These are phyloP conservation scores for Fusarium euwallaceae DNA, from an alignment of 2,329 filamentous ascomycete species.

Conservation along the genomic window DNA sequence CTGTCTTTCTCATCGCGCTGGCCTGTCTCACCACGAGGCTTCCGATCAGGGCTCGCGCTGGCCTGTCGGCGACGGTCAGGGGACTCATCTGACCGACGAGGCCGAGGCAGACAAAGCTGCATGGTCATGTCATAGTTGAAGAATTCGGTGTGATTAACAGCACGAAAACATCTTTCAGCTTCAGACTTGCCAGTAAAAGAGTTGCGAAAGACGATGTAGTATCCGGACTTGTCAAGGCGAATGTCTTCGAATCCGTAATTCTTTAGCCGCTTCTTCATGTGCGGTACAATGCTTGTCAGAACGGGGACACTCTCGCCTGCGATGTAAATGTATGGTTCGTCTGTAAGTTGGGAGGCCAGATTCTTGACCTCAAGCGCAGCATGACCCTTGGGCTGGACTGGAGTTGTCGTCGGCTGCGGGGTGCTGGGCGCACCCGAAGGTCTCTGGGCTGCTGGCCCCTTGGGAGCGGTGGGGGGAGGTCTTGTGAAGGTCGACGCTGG, in stretches of 20 bases:
- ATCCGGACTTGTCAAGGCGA: constrained; percentile 85
- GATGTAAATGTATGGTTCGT: constrained; percentile 91
- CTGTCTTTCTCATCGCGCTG: constrained; percentile 73
- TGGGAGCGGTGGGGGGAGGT: constrained; percentile 87
- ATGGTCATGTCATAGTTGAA: constrained; percentile 95
- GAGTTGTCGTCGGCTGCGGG: constrained; percentile 51
- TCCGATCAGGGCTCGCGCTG: constrained; percentile 54
- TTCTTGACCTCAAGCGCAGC: constrained; percentile 74
- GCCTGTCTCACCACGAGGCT: constrained; percentile 37
- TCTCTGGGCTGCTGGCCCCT: constrained; percentile 78
- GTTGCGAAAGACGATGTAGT: constrained; percentile 92
- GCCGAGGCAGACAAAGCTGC: constrained; percentile 71
- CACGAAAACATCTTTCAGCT: constrained; percentile 82
- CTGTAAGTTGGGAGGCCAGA: constrained; percentile 77
- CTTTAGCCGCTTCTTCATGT: constrained; percentile 91
- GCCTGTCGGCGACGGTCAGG: constrained; percentile 47
- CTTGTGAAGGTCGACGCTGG: constrained; percentile 48
- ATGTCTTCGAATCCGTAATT: constrained; percentile 86
- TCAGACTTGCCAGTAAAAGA: constrained; percentile 82
- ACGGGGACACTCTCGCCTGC: constrained; percentile 89
- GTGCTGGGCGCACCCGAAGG: constrained; percentile 46
- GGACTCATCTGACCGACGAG: constrained; percentile 41
- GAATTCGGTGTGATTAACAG: constrained; percentile 83
- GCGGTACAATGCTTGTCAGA: constrained; percentile 84
- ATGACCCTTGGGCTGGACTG: constrained; percentile 47